phyloP scores from a whole-genome alignment of 192 early-diverging fungal species.

The Coemansia sp. region DNA sequence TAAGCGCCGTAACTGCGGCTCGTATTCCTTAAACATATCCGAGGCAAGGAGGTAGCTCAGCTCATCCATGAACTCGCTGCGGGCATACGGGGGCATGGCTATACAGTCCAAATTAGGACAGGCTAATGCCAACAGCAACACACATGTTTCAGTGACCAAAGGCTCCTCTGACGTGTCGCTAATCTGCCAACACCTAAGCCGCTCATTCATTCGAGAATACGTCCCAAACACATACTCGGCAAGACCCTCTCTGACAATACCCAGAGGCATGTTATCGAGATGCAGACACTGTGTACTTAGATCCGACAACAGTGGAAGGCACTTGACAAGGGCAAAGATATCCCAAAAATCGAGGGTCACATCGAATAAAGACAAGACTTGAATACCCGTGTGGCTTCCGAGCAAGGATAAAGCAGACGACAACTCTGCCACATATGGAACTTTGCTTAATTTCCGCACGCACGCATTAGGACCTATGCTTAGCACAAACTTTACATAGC shows the following conservation, averaged over 20 bases:
- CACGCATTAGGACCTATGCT: background rate
- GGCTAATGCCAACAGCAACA: background rate
- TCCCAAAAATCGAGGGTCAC: background rate
- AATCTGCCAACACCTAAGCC: background rate
- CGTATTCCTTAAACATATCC: background rate
- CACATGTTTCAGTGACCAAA: background rate
- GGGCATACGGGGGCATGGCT: background rate
- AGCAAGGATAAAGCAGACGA: background rate
- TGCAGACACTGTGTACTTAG: background rate
- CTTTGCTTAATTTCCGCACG: background rate
- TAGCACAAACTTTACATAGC: background rate
- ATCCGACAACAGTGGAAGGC: background rate
- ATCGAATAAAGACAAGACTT: background rate
- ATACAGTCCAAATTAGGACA: background rate
- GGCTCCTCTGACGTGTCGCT: background rate
- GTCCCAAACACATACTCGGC: background rate
- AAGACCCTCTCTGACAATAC: background rate
- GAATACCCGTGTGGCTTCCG: background rate
- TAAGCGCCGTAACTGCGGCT: background rate
- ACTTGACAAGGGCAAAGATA: background rate
- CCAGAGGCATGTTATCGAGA: background rate
- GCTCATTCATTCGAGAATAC: background rate
- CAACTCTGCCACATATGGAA: background rate
- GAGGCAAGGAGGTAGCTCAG: too few species aligned
- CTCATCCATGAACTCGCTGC: background rate